Evolutionary conservation across 176 grass and related monocot species (phyloP).

Genomic region (Secale cereale): DNA sequence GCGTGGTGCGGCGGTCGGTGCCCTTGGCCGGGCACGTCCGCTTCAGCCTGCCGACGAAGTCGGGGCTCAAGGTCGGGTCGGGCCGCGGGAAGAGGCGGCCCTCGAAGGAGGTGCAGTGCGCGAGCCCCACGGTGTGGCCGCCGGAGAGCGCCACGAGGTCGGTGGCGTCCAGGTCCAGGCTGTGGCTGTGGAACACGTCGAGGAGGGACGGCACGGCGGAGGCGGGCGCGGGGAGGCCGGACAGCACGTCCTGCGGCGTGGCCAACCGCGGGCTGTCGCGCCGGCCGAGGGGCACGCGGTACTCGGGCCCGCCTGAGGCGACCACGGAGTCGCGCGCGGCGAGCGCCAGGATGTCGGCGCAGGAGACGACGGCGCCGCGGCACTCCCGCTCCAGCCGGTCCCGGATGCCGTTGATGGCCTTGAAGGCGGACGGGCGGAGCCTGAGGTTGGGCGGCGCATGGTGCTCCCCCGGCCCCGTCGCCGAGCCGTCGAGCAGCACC

Average conservation of each 20-base stretch:
- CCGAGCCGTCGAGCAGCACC: slow-evolving; percentile 54
- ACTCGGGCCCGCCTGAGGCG: not conserved
- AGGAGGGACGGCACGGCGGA: slow-evolving; percentile 29
- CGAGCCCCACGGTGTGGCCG: slow-evolving; percentile 59
- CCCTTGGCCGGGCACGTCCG: slow-evolving; percentile 37
- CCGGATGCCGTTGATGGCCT: slow-evolving; percentile 65
- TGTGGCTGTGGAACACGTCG: not conserved
- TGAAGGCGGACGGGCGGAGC: slow-evolving; percentile 49
- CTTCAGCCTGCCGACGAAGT: slow-evolving; percentile 31
- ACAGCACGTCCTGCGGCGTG: not conserved
- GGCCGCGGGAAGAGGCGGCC: slow-evolving; percentile 44
- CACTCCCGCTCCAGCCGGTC: slow-evolving; percentile 32
- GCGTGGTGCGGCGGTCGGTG: slow-evolving; percentile 17
- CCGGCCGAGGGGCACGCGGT: not conserved
- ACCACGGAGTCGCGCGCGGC: slow-evolving; percentile 34
- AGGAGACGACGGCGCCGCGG: slow-evolving; percentile 48
- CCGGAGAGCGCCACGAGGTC: slow-evolving; percentile 77
- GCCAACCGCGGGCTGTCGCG: slow-evolving; percentile 41
- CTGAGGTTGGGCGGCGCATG: slow-evolving; percentile 64
- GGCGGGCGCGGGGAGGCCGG: slow-evolving; percentile 30
- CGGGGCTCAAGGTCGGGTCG: slow-evolving; percentile 31
- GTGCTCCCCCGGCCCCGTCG: slow-evolving; percentile 55
- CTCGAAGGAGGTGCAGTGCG: slow-evolving; percentile 52
- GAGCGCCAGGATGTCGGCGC: slow-evolving; percentile 36
- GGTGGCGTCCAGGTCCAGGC: slow-evolving; percentile 29